Base-by-base conservation (phyloP, 2,329 filamentous ascomycete genomes). In the Ambrosiella xylebori region DNA sequence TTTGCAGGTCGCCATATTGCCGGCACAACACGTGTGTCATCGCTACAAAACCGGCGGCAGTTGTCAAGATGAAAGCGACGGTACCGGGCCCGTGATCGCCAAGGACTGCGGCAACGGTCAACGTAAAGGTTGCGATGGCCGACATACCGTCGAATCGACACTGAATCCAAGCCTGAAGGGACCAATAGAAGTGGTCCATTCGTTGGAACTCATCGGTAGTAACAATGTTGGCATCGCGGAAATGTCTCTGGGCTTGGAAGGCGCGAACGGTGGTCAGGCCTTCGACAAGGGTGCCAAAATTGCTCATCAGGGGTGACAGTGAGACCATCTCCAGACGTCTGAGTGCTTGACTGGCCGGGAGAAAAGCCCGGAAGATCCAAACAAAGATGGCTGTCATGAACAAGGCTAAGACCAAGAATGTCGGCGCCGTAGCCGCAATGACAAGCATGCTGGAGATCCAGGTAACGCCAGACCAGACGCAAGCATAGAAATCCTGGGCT, bases 111-210 rank as follows among this genome's bases (percentile, higher is more conserved):
- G 90, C 77, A 1, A 84, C 68, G 1, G 88, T 87, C 56, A 95
- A 72, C 0, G 81, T 70, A 60, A 91, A 85, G 0, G 86, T 88
- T 7, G 87, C 87, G 2, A 79, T 67, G 0, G 85, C 85, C 0
- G 88, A 88, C 5, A 90, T 70, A 7, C 74, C 69, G 63, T 88
- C 84, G 58, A 93, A 91, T 11, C 89, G 81, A 65, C 85, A 88
- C 67, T 83, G 82, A 1, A 95, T 75, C 89, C 89, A 95, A 7
- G 82, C 81, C 63, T 94, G 88, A 49, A 94, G 75, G 60, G 83
- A 86, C 85, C 89, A 95, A 71, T 94, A 95, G 71, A 95, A 95
- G 68, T 96, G 90, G 65, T 96, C 90, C 78, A 95, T 93, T 66
- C 88, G 88, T 68, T 95, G 90, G 66, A 95, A 95, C 15, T 82